Conservation (phyloP, 176 grass and related monocot genomes). For the Carex parvula region DNA sequence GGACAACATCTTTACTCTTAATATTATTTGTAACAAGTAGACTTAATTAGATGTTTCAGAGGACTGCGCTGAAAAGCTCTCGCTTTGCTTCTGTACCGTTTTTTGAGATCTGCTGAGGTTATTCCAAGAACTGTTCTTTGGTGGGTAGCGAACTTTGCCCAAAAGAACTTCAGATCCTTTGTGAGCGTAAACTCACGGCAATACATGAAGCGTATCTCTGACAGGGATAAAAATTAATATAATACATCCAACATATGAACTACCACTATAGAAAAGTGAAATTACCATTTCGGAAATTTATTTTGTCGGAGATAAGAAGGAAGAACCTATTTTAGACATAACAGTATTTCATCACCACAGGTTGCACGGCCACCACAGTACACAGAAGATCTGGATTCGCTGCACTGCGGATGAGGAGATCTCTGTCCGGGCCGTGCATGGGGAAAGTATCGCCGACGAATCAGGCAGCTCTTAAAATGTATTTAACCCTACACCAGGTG, state of each 20-base stretch:
- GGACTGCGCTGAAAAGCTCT: neutral
- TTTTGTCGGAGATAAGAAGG: no score
- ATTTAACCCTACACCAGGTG: neutral
- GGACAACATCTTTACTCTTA: no score
- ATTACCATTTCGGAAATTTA: no score
- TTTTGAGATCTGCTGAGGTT: no score
- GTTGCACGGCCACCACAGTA: neutral
- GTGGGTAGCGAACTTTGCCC: neutral
- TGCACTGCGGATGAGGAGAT: neutral
- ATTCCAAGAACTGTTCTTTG: neutral
- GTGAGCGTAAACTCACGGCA: neutral
- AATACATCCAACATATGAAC: neutral
- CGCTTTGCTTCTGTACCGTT: neutral
- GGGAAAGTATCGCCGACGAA: slow-evolving; percentile 7
- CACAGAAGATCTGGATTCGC: neutral
- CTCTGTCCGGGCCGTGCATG: neutral
- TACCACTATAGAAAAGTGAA: neutral
- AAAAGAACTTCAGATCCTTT: neutral
- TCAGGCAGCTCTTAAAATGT: neutral
- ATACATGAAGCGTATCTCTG: neutral
- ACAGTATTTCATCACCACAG: no score
- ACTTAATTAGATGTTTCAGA: neutral
- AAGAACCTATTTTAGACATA: no score
- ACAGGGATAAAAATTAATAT: neutral
- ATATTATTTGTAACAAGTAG: no score